Evolutionary conservation across 1,284 basidiomycete genomes (phyloP).

Genomic region (Laetiporus sulphureus): DNA sequence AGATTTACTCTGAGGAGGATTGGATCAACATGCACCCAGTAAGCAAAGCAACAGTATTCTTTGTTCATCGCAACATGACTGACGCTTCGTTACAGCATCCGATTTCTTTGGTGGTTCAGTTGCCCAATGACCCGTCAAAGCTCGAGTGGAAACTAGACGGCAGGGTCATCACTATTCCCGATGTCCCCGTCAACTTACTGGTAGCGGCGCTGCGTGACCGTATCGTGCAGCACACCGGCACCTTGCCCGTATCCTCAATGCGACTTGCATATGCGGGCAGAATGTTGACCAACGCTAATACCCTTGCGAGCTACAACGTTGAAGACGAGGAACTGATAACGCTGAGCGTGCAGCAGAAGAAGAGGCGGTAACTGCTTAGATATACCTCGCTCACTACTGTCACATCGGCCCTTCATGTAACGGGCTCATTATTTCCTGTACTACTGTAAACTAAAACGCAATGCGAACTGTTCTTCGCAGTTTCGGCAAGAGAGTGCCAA

Average conservation of each 20-base stretch:
- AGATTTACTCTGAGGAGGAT: slow-evolving; percentile 76
- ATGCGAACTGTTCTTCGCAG: too few relatives aligned
- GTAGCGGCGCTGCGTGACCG: slow-evolving; percentile 86
- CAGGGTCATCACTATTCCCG: slow-evolving; percentile 64
- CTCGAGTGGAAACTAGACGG: slow-evolving; percentile 93
- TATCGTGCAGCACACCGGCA: slow-evolving; percentile 69
- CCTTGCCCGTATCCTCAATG: slow-evolving; percentile 71
- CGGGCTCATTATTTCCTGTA: too few relatives aligned
- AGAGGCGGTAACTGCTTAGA: slow-evolving; percentile 72
- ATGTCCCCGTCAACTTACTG: slow-evolving; percentile 74
- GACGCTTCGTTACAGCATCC: slow-evolving; percentile 48
- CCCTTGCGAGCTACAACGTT: slow-evolving; percentile 82
- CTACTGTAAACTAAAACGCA: too few relatives aligned
- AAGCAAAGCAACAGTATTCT: slow-evolving; percentile 19
- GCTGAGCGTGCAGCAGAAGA: slow-evolving; percentile 70
- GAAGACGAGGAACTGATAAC: slow-evolving; percentile 82
- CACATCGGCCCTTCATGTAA: too few relatives aligned
- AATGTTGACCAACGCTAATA: slow-evolving; percentile 79
- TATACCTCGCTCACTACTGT: too few relatives aligned
- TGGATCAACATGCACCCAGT: slow-evolving; percentile 88
- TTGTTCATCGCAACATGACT: neutral
- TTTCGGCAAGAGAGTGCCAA: too few relatives aligned
- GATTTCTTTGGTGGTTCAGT: slow-evolving; percentile 75
- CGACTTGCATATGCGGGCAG: slow-evolving; percentile 73
- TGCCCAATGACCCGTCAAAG: slow-evolving; percentile 74